Base-by-base conservation (phyloP, 352 stramenopile species). In the Plasmopara viticola region DNA sequence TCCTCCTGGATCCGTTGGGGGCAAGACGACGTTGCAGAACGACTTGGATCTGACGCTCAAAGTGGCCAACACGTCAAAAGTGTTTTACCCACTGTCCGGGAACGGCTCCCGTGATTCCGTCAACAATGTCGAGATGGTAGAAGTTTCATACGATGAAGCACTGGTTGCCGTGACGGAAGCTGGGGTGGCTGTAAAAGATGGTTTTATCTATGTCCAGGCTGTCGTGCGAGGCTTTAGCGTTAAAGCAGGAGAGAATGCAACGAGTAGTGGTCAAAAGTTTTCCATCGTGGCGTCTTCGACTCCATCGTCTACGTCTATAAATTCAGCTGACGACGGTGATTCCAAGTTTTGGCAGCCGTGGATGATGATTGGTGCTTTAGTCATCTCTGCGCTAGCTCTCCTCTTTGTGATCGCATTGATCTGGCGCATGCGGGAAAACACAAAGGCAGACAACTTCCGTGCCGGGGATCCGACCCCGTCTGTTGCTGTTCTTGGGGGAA, bases 111-210 rank as follows among this genome's bases (percentile, higher is more conserved):
- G 70, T 8, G 80, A 90, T 43, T 56, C 62, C 0, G 45, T 74
- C n/a, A 90, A 90, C 60, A 90, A 90, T 47, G 75, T 88, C 0
- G 79, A 90, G 44, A 87, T 90, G 77, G 66, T 88, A 12, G 77
- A 88, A 46, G 66, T 87, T 9, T 72, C 62, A 9, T 90, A 81
- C 44, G 54, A 85, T 18, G 61, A 78, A 9, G 58, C 67, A 9
- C 60, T 83, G 9, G 55, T 63, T 0, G 53, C 53, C 0, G 64
- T 67, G 7, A 65, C 63, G 0, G 56, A 73, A 1, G 60, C 53
- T 1, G 69, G 71, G 2, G 46, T 68, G 20, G 55, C 69, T 4
- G 63, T 64, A 0, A 53, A 77, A 3, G 58, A 70, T 25, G 64
- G 57, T 4, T 59, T 62, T 18, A 64, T 89, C 40, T 75, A 70